Percentiles rank a stretch among this genome's conserved stretches.
These are phyloP conservation scores for Arxiozyma bovina DNA, from an alignment of 1,139 yeast genomes.

Conservation along the genomic window DNA sequence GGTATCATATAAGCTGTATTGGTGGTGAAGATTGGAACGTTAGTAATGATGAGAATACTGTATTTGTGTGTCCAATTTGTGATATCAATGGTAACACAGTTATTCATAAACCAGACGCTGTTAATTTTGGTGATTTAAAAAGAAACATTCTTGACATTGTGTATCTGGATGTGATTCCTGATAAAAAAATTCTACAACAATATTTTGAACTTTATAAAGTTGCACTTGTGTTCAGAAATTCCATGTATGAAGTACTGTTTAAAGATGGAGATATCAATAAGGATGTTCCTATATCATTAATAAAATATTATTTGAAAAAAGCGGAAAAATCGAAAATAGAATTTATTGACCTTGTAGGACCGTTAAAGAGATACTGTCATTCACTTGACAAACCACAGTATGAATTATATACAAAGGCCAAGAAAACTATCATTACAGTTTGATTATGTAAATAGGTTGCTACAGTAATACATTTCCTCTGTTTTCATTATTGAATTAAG, in stretches of 20 bases:
- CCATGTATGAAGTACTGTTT: slow-evolving; percentile 18
- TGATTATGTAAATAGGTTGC: background rate
- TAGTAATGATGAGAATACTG: slow-evolving; percentile 33
- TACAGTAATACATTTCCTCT: background rate
- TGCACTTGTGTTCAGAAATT: slow-evolving; percentile 23
- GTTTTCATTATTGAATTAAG: background rate
- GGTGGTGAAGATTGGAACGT: slow-evolving; percentile 26
- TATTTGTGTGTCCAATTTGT: slow-evolving; percentile 63
- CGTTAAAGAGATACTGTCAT: slow-evolving; percentile 22
- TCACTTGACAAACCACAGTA: slow-evolving; percentile 5
- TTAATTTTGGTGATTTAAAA: slow-evolving; percentile 33
- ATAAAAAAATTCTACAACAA: slow-evolving; percentile 29
- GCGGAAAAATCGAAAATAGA: slow-evolving; percentile 36
- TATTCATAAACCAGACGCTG: slow-evolving; percentile 31
- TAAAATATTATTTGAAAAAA: slow-evolving; percentile 40
- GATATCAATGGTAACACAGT: slow-evolving; percentile 28
- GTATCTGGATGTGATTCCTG: slow-evolving; percentile 37
- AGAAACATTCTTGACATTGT: slow-evolving; percentile 32
- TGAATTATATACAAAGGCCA: slow-evolving; percentile 3
- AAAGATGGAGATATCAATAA: slow-evolving; percentile 13
- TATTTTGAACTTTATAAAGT: slow-evolving; percentile 22
- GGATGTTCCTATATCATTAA: slow-evolving; percentile 17
- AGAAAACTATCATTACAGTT: slow-evolving; percentile 12
- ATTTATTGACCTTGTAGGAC: slow-evolving; percentile 27
- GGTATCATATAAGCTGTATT: slow-evolving; percentile 71